Base-by-base conservation (phyloP, 495 filamentous ascomycete species). In the Xylaria nigripes region DNA sequence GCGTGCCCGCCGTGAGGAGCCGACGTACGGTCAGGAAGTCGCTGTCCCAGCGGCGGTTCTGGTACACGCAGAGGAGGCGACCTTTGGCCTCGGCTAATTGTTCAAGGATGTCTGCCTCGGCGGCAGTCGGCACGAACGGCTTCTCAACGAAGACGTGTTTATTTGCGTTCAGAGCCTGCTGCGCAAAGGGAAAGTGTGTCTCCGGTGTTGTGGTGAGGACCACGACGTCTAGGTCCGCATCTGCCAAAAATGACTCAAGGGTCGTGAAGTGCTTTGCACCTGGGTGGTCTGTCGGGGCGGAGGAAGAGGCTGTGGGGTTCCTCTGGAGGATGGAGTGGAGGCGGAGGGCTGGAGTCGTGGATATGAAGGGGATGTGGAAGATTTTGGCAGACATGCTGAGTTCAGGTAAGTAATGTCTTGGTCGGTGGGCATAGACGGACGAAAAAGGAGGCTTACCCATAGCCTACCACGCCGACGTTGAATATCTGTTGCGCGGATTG, bases 91-190 rank as follows among this genome's bases (percentile, higher is more conserved):
- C 70, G 1, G 91, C 82, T 12, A 93, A 69, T 4, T 67, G 70
- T 47, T 86, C 74, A 2, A 96, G 80, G 57, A 83, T 74, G 36
- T 83, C 73, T 9, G 89, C 88, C 70, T 96, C 85, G 48, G 76
- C 68, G 15, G 76, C 71, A 4, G 84, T 87, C 10, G 86, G 82
- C 7, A 87, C 85, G 67, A 95, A 91, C 0, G 91, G 91, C 71
- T 96, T 96, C 71, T 96, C 91, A 38, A 89, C 83, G 23, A 95
- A 75, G 21, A 94, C 86, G 66, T 95, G 81, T 69, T 95, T 95
- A 45, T 87, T 85, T 15, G 77, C 75, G 61, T 83, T 76, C 15
- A 96, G 73, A 2, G 87, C 84, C 34, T 80, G 64, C 63, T 83
- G 83, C 5, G 78, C 72, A 41, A 90, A 72, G 6, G 65, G 55